These are phyloP conservation scores for Xanthoceras sorbifolium DNA, from an alignment of 345 rosid species.

Conservation along the genomic window DNA sequence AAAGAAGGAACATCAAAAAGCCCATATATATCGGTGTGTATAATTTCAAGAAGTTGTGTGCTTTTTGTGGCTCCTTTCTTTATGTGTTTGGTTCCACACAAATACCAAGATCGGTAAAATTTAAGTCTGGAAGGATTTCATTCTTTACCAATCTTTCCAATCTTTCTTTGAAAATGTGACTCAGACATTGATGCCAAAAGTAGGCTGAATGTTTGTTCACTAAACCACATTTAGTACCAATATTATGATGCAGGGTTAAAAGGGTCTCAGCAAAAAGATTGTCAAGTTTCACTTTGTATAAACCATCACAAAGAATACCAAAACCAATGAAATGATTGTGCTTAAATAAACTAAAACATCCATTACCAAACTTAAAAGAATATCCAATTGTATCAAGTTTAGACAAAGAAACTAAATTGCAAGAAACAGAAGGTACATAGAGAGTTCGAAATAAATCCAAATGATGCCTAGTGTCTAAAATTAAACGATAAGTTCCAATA, in stretches of 20 bases:
- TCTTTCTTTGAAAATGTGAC: conserved; percentile 11
- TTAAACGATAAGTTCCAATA: too few species aligned
- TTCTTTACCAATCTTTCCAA: conserved; percentile 14
- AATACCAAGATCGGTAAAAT: background rate
- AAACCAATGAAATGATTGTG: background rate
- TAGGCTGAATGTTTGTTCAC: background rate
- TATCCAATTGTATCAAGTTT: too few species aligned
- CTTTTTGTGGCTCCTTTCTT: conserved; percentile 7
- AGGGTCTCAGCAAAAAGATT: background rate
- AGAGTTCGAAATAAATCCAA: too few species aligned
- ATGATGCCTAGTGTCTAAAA: too few species aligned
- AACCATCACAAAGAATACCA: background rate
- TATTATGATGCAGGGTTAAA: background rate
- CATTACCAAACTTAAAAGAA: too few species aligned
- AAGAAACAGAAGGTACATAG: too few species aligned
- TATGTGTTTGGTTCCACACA: conserved; percentile 12
- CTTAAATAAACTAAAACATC: too few species aligned
- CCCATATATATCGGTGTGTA: conserved; percentile 1
- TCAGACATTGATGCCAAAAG: conserved; percentile 13
- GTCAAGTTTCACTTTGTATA: background rate
- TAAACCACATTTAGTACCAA: background rate
- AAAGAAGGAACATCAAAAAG: conserved; percentile 1
- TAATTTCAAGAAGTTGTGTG: conserved; percentile 13
- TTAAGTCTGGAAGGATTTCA: background rate
- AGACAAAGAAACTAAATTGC: too few species aligned